phyloP scores from a whole-genome alignment of 139 green algal species.

The Tetraselmis chui region DNA sequence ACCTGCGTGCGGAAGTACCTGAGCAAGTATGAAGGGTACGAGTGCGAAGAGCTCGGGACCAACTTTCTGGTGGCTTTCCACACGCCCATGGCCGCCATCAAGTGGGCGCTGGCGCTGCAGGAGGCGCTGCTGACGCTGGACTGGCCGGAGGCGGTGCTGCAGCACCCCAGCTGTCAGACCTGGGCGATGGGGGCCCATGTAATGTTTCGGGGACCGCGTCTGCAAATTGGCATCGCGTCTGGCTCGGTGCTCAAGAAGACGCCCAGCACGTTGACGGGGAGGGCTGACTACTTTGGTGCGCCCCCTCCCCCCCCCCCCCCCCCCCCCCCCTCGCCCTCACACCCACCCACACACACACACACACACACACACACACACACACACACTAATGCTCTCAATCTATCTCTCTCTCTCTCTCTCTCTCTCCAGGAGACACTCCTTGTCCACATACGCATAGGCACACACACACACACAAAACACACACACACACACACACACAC shows the following conservation, averaged over 20 bases:
- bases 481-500: too few species aligned
- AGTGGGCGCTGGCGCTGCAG: not conserved
- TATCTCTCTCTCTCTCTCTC: too few species aligned
- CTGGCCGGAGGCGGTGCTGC: not conserved
- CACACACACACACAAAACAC: too few species aligned
- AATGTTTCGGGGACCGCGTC: not conserved
- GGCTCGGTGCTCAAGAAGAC: not conserved
- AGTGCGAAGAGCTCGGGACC: not conserved
- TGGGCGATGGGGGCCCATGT: not conserved
- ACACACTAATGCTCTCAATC: too few species aligned
- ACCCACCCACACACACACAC: too few species aligned
- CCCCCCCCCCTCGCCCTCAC: not conserved
- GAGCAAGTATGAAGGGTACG: not conserved
- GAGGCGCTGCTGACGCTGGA: not conserved
- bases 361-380: too few species aligned
- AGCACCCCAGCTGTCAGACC: not conserved
- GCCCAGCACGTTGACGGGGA: not conserved
- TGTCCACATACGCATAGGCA: too few species aligned
- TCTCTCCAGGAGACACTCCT: too few species aligned
- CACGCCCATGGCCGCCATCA: not conserved
- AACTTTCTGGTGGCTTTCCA: not conserved
- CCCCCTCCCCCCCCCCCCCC: too few species aligned
- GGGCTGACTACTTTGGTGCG: not conserved
- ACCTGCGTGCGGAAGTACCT: not conserved
- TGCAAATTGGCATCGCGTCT: not conserved